Base-by-base conservation (phyloP, 2,329 filamentous ascomycete species). In the Ophiostoma ulmi region DNA sequence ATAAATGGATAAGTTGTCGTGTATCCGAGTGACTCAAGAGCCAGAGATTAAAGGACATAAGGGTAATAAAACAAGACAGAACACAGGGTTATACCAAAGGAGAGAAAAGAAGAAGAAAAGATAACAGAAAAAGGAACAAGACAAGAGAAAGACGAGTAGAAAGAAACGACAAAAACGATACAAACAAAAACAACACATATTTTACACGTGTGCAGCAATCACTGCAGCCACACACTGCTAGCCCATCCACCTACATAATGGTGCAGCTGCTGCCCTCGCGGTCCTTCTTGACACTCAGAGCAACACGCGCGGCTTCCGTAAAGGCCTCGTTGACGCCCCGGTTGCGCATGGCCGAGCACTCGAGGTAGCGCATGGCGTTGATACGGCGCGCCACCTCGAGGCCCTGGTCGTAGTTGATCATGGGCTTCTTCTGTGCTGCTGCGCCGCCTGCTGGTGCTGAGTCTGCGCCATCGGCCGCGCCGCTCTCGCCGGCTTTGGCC, bases 331-430 rank as follows among this genome's bases (percentile, higher is more conserved):
- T 97, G 78, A 99, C 96, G 73, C 95, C 95, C 68, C 95, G 88
- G 81, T 99, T 99, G 82, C 94, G 91, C 89, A 98, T 98, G 71
- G 95, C 95, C 52, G 95, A 98, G 84, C 95, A 99, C 85, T 99
- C 95, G 70, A 99, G 87, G 80, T 99, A 99, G 78, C 96, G 89
- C 78, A 97, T 86, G 7, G 95, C 95, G 76, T 93, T 91, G 81
- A 98, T 97, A 79, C 91, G 90, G 78, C 94, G 89, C 55, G 94
- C 94, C 61, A 97, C 94, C 74, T 94, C 93, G 69, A 98, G 85
- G 2, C 94, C 94, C 78, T 96, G 89, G 77, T 97, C 91, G 81
- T 97, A 98, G 77, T 90, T 90, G 79, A 98, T 97, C 82, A 90
- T 88, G 8, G 89, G 86, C 78, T 87, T 87, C 82, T 89, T 89